These are phyloP conservation scores for Penicillium silybi DNA, from an alignment of 495 filamentous ascomycete genomes.

Conservation along the genomic window DNA sequence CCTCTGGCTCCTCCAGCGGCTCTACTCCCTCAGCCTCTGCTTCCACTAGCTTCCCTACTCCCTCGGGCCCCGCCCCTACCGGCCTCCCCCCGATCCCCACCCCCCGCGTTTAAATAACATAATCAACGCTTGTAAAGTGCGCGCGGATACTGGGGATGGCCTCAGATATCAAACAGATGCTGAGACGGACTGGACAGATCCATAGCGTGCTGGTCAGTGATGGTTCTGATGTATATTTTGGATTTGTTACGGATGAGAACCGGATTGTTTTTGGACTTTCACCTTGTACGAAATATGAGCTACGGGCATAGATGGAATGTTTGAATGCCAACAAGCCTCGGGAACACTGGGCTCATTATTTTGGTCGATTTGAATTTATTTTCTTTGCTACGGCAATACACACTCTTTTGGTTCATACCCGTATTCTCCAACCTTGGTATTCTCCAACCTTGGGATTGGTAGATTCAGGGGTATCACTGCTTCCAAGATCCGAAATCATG, in stretches of 20 bases:
- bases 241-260: neutral
- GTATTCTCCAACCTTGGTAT: neutral
- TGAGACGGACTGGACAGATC: neutral
- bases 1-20: neutral
- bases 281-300: neutral
- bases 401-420: neutral
- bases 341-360: neutral
- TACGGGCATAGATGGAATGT: constrained; percentile 8
- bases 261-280: neutral
- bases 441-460: no score
- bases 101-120: neutral
- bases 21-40: neutral
- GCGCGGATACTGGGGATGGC: neutral
- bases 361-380: constrained; percentile 3
- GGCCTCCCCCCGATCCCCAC: constrained; percentile 4
- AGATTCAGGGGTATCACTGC: no score
- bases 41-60: neutral
- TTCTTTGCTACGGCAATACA: constrained; percentile 6
- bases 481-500: no score
- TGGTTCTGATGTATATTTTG: neutral
- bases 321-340: constrained; percentile 3
- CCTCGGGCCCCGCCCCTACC: neutral
- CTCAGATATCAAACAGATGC: neutral
- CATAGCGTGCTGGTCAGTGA: neutral
- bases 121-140: neutral